Conservation (phyloP, 2,329 filamentous ascomycete species). For the Coleophoma eucalyptorum region DNA sequence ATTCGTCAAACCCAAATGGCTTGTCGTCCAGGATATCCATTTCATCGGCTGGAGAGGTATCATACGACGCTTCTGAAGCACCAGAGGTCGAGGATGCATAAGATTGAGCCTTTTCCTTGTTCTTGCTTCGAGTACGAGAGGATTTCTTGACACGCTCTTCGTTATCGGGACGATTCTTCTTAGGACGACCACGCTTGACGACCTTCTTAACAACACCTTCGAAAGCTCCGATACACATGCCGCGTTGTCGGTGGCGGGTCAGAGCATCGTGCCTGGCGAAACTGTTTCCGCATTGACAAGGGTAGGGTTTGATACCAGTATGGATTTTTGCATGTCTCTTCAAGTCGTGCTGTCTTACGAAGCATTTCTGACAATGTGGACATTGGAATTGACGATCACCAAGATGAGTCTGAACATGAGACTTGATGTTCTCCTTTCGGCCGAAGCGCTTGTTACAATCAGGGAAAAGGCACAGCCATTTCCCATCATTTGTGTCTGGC, state of each 20-base stretch:
- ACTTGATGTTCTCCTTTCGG: slow-evolving; percentile 98
- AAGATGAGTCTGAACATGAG: slow-evolving; percentile 95
- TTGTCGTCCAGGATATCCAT: slow-evolving; percentile 34
- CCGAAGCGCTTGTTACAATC: slow-evolving; percentile 88
- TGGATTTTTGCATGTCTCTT: slow-evolving; percentile 98
- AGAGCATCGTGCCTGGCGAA: slow-evolving; percentile 95
- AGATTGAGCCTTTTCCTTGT: slow-evolving; percentile 34
- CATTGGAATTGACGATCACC: slow-evolving; percentile 95
- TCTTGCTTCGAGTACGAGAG: slow-evolving; percentile 50
- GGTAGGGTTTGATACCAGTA: slow-evolving; percentile 91
- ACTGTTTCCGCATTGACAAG: slow-evolving; percentile 88
- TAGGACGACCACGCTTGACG: slow-evolving; percentile 61
- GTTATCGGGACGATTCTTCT: slow-evolving; percentile 54
- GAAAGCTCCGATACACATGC: slow-evolving; percentile 95
- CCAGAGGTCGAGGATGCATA: slow-evolving; percentile 48
- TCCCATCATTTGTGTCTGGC: slow-evolving; percentile 68
- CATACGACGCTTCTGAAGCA: slow-evolving; percentile 53
- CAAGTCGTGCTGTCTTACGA: slow-evolving; percentile 93
- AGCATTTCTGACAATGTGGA: slow-evolving; percentile 89
- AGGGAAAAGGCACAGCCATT: slow-evolving; percentile 74
- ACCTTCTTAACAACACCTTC: slow-evolving; percentile 71
- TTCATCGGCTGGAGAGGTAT: slow-evolving; percentile 48
- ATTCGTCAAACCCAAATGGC: slow-evolving; percentile 31
- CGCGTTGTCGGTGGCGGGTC: slow-evolving; percentile 88
- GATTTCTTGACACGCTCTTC: slow-evolving; percentile 51